Base-by-base conservation (phyloP, 768 basidiomycete genomes). In the Gloeophyllum trabeum region DNA sequence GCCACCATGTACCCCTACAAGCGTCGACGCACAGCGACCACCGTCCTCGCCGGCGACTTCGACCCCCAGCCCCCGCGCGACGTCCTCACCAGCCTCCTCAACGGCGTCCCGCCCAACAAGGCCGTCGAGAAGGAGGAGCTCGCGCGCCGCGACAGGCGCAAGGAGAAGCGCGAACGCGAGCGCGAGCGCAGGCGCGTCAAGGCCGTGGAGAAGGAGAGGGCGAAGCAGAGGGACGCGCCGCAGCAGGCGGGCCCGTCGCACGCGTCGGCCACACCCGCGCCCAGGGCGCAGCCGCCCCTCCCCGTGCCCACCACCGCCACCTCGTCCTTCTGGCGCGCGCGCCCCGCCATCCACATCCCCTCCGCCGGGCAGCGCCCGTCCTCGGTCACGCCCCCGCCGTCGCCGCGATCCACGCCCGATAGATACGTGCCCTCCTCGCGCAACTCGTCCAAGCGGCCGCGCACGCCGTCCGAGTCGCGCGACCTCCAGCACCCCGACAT, bases 401-500 rank as follows among this genome's bases (percentile, higher is more conserved):
- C 82, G 4, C 81, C 82, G 4, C 73, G 70, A 28, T 76, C 81
- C 18, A 88, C 83, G 0, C 85, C 86, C 2, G 82, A 76, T 4
- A n/a, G n/a, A n/a, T n/a, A n/a, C n/a, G n/a, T n/a, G n/a, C 82
- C 82, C 4, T 86, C 82, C 35, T 86, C 86, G 0, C 73, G 75
- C 39, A 81, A 80, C 13, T 88, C 86, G 10, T 86, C 85, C 39
- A 88, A 88, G 64, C 70, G 84, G 42, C 86, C 81, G 20, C 74
- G 64, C 44, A 88, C 86, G 0, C 86, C 86, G 6, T 71, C 73
- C 42, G 82, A 87, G 46, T 69, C 73, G 46, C n/a, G n/a, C n/a
- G 40, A 43, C 40, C 46, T 50, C 30, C 52, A 49, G 14, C 40
- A 50, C 39, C 46, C 50, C 22, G 47, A 45, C 46, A 42, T 44